A percentile compares a stretch with the other conserved stretches of the same genome.
phyloP scores from a whole-genome alignment of 257 asterid species.

The Datura wrightii region DNA sequence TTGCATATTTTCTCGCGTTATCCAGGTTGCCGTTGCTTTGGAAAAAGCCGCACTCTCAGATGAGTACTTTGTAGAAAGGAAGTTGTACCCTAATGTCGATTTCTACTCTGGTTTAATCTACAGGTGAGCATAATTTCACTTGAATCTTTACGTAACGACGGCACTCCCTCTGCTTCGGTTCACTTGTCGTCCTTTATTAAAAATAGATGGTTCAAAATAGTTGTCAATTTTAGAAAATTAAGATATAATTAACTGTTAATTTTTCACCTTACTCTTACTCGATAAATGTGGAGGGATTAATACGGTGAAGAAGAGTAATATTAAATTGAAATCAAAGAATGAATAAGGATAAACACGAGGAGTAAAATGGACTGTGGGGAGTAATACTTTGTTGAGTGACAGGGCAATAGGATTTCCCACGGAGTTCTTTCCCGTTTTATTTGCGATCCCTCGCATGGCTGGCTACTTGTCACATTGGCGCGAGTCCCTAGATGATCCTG shows the following conservation, averaged over 20 bases:
- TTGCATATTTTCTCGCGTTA: not conserved
- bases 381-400: slow-evolving; percentile 26
- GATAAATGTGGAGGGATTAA: no score
- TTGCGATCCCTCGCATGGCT: slow-evolving; percentile 98
- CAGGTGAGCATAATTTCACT: slow-evolving; percentile 50
- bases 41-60: slow-evolving; percentile 96
- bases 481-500: slow-evolving; percentile 91
- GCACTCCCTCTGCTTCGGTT: no score
- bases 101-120: slow-evolving; percentile 96
- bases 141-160: not conserved
- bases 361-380: no score
- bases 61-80: slow-evolving; percentile 91
- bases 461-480: slow-evolving; percentile 98
- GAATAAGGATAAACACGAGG: no score
- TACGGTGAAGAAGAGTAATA: no score
- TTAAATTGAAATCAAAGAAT: no score
- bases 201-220: no score
- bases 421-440: slow-evolving; percentile 91
- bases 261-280: no score
- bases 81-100: slow-evolving; percentile 96
- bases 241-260: no score
- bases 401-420: slow-evolving; percentile 99
- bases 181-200: no score
- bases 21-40: slow-evolving; percentile 94
- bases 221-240: no score